phyloP scores from a whole-genome alignment of 345 rosid species.

The Rhodomyrtus tomentosa region DNA sequence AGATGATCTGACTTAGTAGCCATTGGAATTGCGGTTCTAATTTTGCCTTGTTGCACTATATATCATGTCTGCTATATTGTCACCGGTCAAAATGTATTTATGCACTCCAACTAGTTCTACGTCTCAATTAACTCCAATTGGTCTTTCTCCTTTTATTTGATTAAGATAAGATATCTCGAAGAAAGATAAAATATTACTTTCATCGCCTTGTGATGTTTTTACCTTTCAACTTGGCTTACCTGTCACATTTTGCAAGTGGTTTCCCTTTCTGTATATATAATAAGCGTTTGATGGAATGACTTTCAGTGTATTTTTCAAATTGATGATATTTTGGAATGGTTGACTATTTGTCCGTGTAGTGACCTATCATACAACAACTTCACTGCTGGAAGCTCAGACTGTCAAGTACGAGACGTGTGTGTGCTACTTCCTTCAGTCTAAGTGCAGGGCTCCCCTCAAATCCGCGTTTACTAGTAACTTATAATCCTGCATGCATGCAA shows the following conservation, averaged over 20 bases:
- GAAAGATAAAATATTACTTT: background rate
- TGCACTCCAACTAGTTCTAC: background rate
- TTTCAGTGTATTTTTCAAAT: fast-evolving
- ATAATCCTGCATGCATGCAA: background rate
- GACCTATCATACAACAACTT: constrained; percentile 9
- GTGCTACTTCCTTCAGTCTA: background rate
- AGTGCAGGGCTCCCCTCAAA: background rate
- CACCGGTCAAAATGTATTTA: background rate
- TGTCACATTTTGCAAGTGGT: background rate
- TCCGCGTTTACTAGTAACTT: background rate
- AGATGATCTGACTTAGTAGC: background rate
- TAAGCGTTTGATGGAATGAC: background rate
- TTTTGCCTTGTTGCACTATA: background rate
- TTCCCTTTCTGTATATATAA: background rate
- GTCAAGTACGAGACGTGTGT: background rate
- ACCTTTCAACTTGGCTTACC: background rate
- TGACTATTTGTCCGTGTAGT: background rate
- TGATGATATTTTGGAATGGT: background rate
- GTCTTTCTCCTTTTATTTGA: background rate
- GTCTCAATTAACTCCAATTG: background rate
- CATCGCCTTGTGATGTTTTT: background rate
- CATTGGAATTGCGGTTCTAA: background rate
- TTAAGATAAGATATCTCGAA: background rate
- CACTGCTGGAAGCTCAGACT: fast-evolving
- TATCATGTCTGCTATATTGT: background rate